A percentile compares a stretch with the other conserved stretches of the same genome.
These are phyloP conservation scores for Cantharellus anzutake DNA, from an alignment of 768 basidiomycete genomes.

Conservation along the genomic window DNA sequence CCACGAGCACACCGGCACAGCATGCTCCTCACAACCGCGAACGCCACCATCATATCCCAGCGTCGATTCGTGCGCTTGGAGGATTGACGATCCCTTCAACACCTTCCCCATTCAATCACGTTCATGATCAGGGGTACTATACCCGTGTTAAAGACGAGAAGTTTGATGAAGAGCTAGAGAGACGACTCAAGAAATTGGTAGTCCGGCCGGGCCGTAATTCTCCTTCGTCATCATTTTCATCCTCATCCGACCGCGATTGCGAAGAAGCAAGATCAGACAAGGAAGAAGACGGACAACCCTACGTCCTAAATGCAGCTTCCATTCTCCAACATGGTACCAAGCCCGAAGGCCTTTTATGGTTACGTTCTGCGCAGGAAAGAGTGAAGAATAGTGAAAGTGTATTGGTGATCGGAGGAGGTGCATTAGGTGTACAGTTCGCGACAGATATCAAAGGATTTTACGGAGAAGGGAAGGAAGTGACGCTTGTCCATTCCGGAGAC, in stretches of 20 bases:
- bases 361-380: slow-evolving; percentile 14
- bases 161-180: too few relatives aligned
- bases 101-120: not conserved
- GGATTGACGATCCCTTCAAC: not conserved
- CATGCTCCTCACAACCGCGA: too few relatives aligned
- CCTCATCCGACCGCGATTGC: not conserved
- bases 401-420: slow-evolving; percentile 22
- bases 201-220: not conserved
- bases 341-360: slow-evolving; percentile 15
- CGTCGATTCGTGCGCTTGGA: not conserved
- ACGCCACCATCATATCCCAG: too few relatives aligned
- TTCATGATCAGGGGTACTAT: not conserved
- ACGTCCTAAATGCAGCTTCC: too few relatives aligned
- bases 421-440: slow-evolving; percentile 20
- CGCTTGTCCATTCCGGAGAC: slow-evolving; percentile 19
- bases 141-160: too few relatives aligned
- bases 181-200: too few relatives aligned
- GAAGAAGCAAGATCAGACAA: too few relatives aligned
- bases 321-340: slow-evolving; percentile 10
- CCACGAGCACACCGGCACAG: too few relatives aligned
- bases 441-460: slow-evolving; percentile 20
- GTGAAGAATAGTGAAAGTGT: slow-evolving; percentile 15
- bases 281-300: not conserved
- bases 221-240: not conserved
- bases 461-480: slow-evolving; percentile 17